Base-by-base conservation (phyloP, 108 stramenopile genomes). In the Hondaea fermentalgiana region DNA sequence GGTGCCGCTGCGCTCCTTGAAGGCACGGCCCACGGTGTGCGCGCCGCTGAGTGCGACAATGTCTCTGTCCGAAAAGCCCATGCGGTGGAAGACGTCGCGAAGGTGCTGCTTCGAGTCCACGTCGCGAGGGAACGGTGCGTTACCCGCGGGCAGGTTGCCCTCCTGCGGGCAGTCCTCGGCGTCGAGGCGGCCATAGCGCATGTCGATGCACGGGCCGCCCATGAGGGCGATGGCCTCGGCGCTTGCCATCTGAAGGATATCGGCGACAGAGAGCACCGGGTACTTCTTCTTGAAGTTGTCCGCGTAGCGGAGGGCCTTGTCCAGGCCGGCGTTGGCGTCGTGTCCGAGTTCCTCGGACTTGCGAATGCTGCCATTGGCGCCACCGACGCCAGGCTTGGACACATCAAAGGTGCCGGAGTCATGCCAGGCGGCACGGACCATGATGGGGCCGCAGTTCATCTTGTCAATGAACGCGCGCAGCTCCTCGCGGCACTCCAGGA, bases 1-100 rank as follows among this genome's bases (percentile, higher is more conserved):
- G 23, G 92, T 91, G 51, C 98, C 97, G 69, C 92, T 93, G 28
- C 93, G 93, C 87, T 97, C 96, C 6, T 95, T 95, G 93, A 98
- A 97, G 93, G 97, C 97, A 5, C 96, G 93, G 14, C 98, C 97
- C 72, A 99, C 93, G 53, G 98, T 96, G 92, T 99, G 99, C 0
- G 98, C 99, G n/a, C 99, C 99, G 51, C 94, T 88, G 1, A 99
- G 93, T 4, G 98, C 97, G 19, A 99, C 99, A 91, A 98, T 98
- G 91, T 99, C 98, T 45, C 92, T 91, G 87, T 98, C 98, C 89
- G 91, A 91, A 90, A 98, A 97, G 19, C 98, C 97, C 97, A 98
- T 97, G 69, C 99, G 95, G 69, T 95, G 92, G 90, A 99, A 99
- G 53, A 99, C 94, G 72, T 96, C 96, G 43, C 99, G 95, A 57